Conservation (phyloP, 345 rosid species). For the Citrus unshiu region DNA sequence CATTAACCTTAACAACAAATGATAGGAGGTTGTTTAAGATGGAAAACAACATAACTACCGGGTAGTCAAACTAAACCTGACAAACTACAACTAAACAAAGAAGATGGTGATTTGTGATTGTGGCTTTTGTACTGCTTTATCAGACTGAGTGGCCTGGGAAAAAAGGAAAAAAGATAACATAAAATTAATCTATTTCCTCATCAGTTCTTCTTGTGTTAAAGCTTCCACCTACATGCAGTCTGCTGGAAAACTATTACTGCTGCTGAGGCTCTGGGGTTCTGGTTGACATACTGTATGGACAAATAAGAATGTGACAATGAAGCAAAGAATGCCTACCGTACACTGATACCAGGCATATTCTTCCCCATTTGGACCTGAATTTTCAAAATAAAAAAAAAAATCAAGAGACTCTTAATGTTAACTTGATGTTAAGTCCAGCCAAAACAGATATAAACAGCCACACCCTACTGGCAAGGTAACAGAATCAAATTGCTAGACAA, state of each 20-base stretch:
- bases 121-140: not conserved
- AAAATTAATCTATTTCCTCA: not conserved
- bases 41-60: not conserved
- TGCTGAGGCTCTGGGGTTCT: not conserved
- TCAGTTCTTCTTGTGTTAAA: not conserved
- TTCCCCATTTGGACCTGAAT: slow-evolving; percentile 86
- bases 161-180: too few species aligned
- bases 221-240: not conserved
- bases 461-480: not conserved
- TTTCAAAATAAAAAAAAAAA: not conserved
- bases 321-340: slow-evolving; percentile 53
- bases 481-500: not conserved
- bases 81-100: not conserved
- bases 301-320: not conserved
- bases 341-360: slow-evolving; percentile 99
- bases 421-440: not conserved
- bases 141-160: not conserved
- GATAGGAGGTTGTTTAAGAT: not conserved
- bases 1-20: slow-evolving; percentile 58
- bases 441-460: not conserved
- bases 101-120: not conserved
- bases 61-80: not conserved
- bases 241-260: not conserved
- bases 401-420: not conserved
- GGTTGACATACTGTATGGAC: not conserved